These are phyloP conservation scores for Vanderwaltozyma polyspora DNA, from an alignment of 805 yeast species.

Conservation along the genomic window DNA sequence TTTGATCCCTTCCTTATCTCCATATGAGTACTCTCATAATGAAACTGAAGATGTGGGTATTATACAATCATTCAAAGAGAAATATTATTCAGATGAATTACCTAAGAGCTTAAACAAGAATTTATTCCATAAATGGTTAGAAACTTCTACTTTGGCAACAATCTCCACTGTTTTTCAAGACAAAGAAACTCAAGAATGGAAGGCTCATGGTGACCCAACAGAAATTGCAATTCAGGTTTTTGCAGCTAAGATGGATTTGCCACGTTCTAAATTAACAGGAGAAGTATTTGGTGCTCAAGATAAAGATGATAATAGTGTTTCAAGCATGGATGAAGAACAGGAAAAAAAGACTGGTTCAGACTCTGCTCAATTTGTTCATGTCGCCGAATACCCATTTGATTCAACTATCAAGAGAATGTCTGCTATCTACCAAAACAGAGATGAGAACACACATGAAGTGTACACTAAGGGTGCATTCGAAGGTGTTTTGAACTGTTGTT, in stretches of 20 bases:
- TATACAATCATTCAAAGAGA: constrained; percentile 14
- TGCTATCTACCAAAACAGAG: constrained; percentile 48
- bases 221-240: constrained; percentile 82
- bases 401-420: constrained; percentile 87
- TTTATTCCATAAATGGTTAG: constrained; percentile 40
- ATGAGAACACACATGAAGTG: constrained; percentile 41
- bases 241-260: constrained; percentile 44
- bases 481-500: constrained; percentile 51
- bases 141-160: constrained; percentile 66
- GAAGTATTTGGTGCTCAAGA: constrained; percentile 21
- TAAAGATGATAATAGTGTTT: constrained; percentile 4
- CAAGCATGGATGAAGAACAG: constrained; percentile 35
- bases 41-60: constrained; percentile 25
- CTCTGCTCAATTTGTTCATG: constrained; percentile 33
- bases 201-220: constrained; percentile 81
- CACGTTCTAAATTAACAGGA: constrained; percentile 35
- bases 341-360: constrained; percentile 16
- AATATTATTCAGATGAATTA: constrained; percentile 7
- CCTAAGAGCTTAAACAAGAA: constrained; percentile 12
- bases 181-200: constrained; percentile 42
- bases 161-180: constrained; percentile 55
- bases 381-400: constrained; percentile 74
- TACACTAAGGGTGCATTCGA: constrained; percentile 89
- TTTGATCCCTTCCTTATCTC: constrained; percentile 65
- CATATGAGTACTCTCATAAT: constrained; percentile 21